These are phyloP conservation scores for Lizonia empirigonia DNA, from an alignment of 2,329 filamentous ascomycete genomes.

Conservation along the genomic window DNA sequence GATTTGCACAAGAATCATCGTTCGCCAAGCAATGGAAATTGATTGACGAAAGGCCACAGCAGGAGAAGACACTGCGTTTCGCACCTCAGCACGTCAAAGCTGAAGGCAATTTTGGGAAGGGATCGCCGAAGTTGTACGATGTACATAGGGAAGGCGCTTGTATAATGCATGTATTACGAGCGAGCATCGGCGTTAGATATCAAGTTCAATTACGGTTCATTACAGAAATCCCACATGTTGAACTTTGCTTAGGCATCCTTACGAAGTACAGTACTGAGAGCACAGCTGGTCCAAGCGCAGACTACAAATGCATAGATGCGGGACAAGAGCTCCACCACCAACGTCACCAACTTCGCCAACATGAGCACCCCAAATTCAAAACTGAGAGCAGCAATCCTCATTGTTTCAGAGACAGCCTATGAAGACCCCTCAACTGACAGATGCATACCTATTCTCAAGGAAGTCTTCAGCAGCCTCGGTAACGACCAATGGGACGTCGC, in stretches of 20 bases:
- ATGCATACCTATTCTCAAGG: constrained; percentile 68
- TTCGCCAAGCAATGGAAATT: neutral
- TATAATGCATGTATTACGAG: constrained; percentile 49
- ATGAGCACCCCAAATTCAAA: constrained; percentile 47
- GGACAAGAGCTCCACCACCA: constrained; percentile 29
- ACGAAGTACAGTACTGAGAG: constrained; percentile 10
- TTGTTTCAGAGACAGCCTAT: constrained; percentile 89
- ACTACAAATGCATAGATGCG: constrained; percentile 16
- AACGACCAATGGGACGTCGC: constrained; percentile 73
- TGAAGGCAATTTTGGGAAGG: constrained; percentile 2
- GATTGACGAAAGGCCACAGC: neutral
- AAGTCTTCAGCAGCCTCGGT: constrained; percentile 71
- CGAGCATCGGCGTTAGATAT: constrained; percentile 36
- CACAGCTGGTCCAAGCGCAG: constrained; percentile 28
- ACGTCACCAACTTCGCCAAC: constrained; percentile 18
- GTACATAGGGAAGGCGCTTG: constrained; percentile 42
- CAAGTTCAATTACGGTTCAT: constrained; percentile 18
- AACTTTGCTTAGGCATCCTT: constrained; percentile 3
- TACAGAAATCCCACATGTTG: neutral
- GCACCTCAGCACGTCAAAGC: constrained; percentile 17
- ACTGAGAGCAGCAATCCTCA: constrained; percentile 77
- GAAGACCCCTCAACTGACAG: constrained; percentile 79
- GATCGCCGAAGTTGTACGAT: constrained; percentile 29
- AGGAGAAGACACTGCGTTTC: constrained; percentile 7
- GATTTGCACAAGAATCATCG: neutral